These are phyloP conservation scores for Sergeia podlipaevii DNA, from an alignment of 208 protist genomes.

Conservation along the genomic window DNA sequence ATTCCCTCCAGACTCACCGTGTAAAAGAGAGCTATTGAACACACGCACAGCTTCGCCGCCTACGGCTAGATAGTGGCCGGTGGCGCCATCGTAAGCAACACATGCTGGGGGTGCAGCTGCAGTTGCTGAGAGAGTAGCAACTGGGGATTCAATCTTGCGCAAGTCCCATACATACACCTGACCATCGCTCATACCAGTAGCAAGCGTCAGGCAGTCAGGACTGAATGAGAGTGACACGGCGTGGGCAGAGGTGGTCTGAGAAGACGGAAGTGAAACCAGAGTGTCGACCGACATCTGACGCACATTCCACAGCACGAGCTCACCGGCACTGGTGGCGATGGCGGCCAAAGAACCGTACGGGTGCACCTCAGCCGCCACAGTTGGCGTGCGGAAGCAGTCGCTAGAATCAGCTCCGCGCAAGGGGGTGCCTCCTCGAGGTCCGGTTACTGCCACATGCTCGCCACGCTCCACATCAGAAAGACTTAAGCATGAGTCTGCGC, in stretches of 20 bases:
- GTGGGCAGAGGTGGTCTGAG: slow-evolving; percentile 4
- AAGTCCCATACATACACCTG: slow-evolving; percentile 95
- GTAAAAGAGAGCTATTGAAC: too few species aligned
- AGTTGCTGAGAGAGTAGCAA: slow-evolving; percentile 22
- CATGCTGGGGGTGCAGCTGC: slow-evolving; percentile 11
- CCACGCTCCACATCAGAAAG: slow-evolving; percentile 37
- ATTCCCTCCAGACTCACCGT: too few species aligned
- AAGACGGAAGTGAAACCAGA: slow-evolving; percentile 42
- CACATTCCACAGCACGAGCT: slow-evolving; percentile 91
- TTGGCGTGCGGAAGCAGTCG: slow-evolving; percentile 5
- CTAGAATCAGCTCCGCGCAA: slow-evolving; percentile 2
- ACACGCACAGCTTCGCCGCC: slow-evolving; percentile 13
- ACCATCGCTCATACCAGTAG: slow-evolving; percentile 62
- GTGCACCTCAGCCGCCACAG: slow-evolving; percentile 37
- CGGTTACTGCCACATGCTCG: slow-evolving; percentile 22
- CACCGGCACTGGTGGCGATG: slow-evolving; percentile 29
- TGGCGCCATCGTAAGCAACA: slow-evolving; percentile 37
- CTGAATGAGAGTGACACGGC: slow-evolving; percentile 84
- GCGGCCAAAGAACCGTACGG: slow-evolving; percentile 65
- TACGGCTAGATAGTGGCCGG: slow-evolving; percentile 26
- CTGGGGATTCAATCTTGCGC: slow-evolving; percentile 80
- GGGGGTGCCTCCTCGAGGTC: slow-evolving; percentile 5
- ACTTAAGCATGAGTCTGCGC: slow-evolving; percentile 15
- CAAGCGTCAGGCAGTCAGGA: slow-evolving; percentile 94
- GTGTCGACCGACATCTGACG: slow-evolving; percentile 76